Percentiles rank a stretch among this genome's conserved stretches.
phyloP scores from a whole-genome alignment of 2,329 filamentous ascomycete species.

The Fusarium veterinarium region DNA sequence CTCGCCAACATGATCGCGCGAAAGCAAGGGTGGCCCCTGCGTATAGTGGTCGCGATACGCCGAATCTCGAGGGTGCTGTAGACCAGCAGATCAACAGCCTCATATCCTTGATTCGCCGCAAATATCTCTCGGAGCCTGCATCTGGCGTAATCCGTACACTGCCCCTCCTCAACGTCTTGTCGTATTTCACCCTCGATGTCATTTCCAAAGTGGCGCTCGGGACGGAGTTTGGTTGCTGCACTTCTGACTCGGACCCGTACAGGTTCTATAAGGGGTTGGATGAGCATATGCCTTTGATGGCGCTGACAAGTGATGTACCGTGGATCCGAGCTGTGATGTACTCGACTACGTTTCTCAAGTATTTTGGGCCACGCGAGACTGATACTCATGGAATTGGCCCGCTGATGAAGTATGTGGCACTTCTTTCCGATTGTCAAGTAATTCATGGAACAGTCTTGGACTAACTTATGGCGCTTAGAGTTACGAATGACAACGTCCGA shows the following conservation, averaged over 20 bases:
- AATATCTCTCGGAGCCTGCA: neutral
- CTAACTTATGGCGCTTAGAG: accelerated
- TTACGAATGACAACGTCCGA: constrained; percentile 1
- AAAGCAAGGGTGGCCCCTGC: neutral
- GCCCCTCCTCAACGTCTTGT: neutral
- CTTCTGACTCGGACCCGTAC: neutral
- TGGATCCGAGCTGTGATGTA: neutral
- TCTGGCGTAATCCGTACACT: neutral
- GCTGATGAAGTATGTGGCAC: neutral
- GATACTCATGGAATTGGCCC: neutral
- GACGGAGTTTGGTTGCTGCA: neutral
- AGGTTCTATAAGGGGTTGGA: neutral
- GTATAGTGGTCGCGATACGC: constrained; percentile 7
- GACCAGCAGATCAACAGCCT: neutral
- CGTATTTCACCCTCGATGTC: neutral
- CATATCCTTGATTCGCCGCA: accelerated
- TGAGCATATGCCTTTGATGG: neutral
- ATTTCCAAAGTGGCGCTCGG: constrained; percentile 3
- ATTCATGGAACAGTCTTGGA: accelerated
- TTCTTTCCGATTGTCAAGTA: no score
- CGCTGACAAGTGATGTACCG: neutral
- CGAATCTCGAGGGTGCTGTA: neutral
- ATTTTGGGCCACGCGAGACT: neutral
- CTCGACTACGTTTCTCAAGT: neutral
- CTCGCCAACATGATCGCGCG: neutral